phyloP scores from a whole-genome alignment of 352 stramenopile genomes.

The Globisporangium orthogonon region DNA sequence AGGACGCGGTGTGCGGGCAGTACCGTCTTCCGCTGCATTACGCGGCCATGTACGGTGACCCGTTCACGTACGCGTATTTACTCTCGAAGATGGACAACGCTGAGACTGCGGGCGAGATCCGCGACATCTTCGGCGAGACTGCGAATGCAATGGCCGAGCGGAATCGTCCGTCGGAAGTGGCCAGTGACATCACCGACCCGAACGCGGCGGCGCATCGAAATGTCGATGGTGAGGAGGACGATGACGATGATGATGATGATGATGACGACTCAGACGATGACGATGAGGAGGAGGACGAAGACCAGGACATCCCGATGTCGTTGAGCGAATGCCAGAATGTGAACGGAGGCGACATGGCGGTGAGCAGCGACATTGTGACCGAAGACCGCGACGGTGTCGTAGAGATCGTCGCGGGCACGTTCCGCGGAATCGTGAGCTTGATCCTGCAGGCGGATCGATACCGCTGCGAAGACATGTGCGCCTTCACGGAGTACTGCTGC shows the following conservation, averaged over 20 bases:
- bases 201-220: conserved; percentile 4
- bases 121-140: conserved; percentile 71
- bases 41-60: conserved; percentile 55
- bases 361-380: conserved; percentile 44
- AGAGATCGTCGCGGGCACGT: conserved; percentile 64
- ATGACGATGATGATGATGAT: conserved; percentile 15
- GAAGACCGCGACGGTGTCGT: conserved; percentile 40
- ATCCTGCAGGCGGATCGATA: conserved; percentile 55
- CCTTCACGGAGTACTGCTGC: conserved; percentile 60
- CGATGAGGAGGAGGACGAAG: conserved; percentile 1
- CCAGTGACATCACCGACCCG: conserved; percentile 15
- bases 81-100: conserved; percentile 36
- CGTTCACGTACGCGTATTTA: conserved; percentile 50
- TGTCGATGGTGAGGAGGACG: conserved; percentile 1
- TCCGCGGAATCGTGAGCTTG: conserved; percentile 48
- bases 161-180: conserved; percentile 21
- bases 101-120: conserved; percentile 26
- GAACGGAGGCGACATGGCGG: conserved; percentile 16
- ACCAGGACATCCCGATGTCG: conserved; percentile 31
- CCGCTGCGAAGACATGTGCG: conserved; percentile 49
- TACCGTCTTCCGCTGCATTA: conserved; percentile 77
- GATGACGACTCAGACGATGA: conserved; percentile 18
- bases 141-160: conserved; percentile 37
- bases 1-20: conserved; percentile 51
- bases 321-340: conserved; percentile 26